Conservation (phyloP, 371 early-diverging fungal genomes). For the Actinomucor elegans region DNA sequence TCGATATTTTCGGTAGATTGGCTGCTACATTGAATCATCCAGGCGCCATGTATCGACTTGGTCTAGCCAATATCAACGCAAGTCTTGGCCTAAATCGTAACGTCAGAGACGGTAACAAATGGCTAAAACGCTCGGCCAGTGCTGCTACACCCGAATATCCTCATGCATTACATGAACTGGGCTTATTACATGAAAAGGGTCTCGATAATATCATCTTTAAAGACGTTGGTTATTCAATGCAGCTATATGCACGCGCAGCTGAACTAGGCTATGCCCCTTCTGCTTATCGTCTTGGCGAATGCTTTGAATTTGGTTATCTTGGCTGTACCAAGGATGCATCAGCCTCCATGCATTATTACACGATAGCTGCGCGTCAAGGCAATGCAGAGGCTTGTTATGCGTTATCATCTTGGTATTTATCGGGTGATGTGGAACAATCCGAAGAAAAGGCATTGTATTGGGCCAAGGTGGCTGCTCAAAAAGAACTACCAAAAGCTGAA, state of each 20-base stretch:
- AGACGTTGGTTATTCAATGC: constrained; percentile 69
- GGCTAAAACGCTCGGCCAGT: constrained; percentile 75
- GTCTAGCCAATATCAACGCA: constrained; percentile 68
- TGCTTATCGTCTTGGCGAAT: constrained; percentile 75
- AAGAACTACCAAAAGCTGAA: constrained; percentile 79
- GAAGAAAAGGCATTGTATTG: constrained; percentile 84
- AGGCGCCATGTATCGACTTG: constrained; percentile 73
- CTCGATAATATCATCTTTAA: constrained; percentile 66
- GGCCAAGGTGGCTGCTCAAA: constrained; percentile 81
- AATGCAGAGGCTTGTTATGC: constrained; percentile 86
- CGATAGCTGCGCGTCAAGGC: constrained; percentile 80
- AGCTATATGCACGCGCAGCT: constrained; percentile 69
- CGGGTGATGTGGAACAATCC: constrained; percentile 73
- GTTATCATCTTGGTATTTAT: constrained; percentile 86
- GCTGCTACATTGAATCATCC: constrained; percentile 71
- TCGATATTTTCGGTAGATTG: neutral
- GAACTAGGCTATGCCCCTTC: constrained; percentile 74
- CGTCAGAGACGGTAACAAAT: constrained; percentile 74
- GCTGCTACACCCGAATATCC: constrained; percentile 74
- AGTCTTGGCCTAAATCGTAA: constrained; percentile 60
- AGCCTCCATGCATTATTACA: constrained; percentile 67
- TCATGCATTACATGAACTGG: constrained; percentile 77
- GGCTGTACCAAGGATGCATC: constrained; percentile 62
- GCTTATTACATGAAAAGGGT: constrained; percentile 69
- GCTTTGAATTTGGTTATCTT: constrained; percentile 73